Base-by-base conservation (phyloP, 306 rosid species). In the Myrica gale region DNA sequence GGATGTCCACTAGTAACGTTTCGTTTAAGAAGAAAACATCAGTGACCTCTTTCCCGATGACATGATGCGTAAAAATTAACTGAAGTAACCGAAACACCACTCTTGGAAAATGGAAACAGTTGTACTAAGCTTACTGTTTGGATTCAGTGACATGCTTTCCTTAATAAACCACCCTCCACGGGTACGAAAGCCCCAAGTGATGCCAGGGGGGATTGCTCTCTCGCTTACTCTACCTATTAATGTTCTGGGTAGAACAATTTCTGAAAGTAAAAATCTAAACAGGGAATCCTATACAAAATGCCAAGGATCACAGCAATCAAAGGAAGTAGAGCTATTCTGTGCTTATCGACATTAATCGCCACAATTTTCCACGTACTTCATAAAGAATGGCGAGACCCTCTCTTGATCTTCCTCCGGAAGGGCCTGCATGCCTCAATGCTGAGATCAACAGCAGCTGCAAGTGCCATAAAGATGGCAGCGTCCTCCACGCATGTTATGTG, bases 381-480 rank as follows among this genome's bases (percentile, higher is more conserved):
- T n/a, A 72, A 62, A 41, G 97, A 84, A 80, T 80, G 90, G 32
- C 83, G 74, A 26, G 81, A 80, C 17, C 86, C 80, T 83, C 88
- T 84, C 72, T 82, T 84, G 39, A 83, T 80, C 96, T 85, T 86
- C 87, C 94, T 82, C 5, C 87, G 88, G 76, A 93, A 93, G 0
- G 96, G 97, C 81, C 80, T 85, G 75, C 98, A 93, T 0, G 98
- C 98, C 74, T 88, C 92, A 0, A 93, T 90, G 74, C 98, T 90
- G 61, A 91, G 91, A 79, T 90, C 94, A 9, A 92, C 97, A 0
- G 97, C 98, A 0, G 97, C 94, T 17, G 96, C 98, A 69, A 93
- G 96, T 5, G 97, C 98, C 97, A 93, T 88, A 85, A 93, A 93
- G 72, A 91, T 91, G 58, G 98, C 98, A 3, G 98, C 98, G 26